Evolutionary conservation across 2,329 filamentous ascomycete genomes (phyloP).

Genomic region (Hypoxylon sp.): DNA sequence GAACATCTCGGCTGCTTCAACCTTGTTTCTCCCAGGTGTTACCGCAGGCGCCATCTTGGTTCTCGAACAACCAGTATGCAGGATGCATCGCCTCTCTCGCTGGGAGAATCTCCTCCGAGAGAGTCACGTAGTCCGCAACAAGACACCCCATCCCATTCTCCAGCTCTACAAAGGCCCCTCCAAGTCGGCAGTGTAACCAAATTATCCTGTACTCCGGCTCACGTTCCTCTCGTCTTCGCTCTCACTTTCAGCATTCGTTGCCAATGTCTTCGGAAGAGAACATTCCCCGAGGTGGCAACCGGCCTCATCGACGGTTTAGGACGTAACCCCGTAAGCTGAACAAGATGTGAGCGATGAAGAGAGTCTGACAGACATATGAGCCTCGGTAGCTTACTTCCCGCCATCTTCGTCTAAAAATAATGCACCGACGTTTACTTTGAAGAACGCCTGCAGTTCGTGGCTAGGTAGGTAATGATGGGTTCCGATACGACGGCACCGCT

Average conservation of each 20-base stretch:
- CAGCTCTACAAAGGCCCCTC: conserved; percentile 13
- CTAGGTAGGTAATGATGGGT: conserved; percentile 29
- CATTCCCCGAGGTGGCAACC: conserved; percentile 21
- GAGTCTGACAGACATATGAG: neutral
- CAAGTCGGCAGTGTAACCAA: conserved; percentile 23
- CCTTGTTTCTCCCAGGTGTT: conserved; percentile 34
- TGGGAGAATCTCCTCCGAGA: conserved; percentile 11
- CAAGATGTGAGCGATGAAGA: conserved; percentile 7
- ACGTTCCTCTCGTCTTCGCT: conserved; percentile 8
- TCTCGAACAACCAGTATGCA: conserved; percentile 30
- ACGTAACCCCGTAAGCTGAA: conserved; percentile 20
- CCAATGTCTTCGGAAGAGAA: conserved; percentile 16
- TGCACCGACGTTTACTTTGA: conserved; percentile 1
- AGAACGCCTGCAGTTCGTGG: conserved; percentile 24
- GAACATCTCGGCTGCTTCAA: conserved; percentile 36
- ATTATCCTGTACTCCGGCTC: conserved; percentile 5
- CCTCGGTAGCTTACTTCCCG: conserved; percentile 22
- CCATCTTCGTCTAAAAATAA: conserved; percentile 1
- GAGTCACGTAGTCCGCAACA: conserved; percentile 8
- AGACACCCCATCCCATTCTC: conserved; percentile 8
- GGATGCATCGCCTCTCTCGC: conserved; percentile 7
- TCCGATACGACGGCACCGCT: conserved; percentile 35
- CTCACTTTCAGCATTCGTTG: conserved; percentile 8
- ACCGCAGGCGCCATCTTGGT: conserved; percentile 37
- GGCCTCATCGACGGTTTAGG: conserved; percentile 24